These are phyloP conservation scores for Musa beccarii DNA, from an alignment of 176 grass and related monocot species.

Conservation along the genomic window DNA sequence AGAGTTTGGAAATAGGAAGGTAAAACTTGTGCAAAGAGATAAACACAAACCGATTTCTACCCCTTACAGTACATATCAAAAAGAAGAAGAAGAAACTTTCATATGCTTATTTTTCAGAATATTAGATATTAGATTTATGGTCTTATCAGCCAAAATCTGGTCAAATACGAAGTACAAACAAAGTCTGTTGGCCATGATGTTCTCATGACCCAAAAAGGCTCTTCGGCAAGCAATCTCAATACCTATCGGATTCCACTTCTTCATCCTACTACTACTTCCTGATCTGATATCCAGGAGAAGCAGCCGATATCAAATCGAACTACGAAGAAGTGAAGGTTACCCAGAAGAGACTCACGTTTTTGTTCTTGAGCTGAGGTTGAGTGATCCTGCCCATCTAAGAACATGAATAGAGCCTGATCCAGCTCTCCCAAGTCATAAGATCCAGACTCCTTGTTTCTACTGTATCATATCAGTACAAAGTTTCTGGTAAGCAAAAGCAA, in stretches of 20 bases:
- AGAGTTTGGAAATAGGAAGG: background rate
- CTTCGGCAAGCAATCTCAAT: background rate
- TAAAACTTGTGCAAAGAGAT: no score
- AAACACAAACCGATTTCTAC: constrained; percentile 91
- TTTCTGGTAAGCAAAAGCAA: no score
- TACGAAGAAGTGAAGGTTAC: background rate
- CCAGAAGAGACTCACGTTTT: constrained; percentile 29
- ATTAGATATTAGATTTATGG: background rate
- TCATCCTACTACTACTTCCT: background rate
- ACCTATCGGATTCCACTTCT: background rate
- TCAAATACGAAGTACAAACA: constrained; percentile 10
- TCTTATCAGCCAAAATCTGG: constrained; percentile 2
- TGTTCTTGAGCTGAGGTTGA: constrained; percentile 41
- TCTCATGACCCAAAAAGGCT: constrained; percentile 1
- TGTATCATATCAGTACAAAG: constrained; percentile 20
- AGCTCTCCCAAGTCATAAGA: constrained; percentile 65
- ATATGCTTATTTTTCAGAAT: background rate
- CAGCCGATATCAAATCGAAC: constrained; percentile 4
- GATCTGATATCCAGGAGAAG: background rate
- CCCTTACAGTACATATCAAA: constrained; percentile 45
- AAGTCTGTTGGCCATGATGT: constrained; percentile 3
- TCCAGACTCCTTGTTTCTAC: constrained; percentile 44
- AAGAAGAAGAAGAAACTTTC: constrained; percentile 16
- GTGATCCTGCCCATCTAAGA: constrained; percentile 45
- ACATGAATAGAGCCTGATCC: constrained; percentile 73